Percentiles rank a stretch among this genome's conserved stretches.
Evolutionary conservation across 352 stramenopile species (phyloP).

Genomic region (Pythium rhizo-oryzae): DNA sequence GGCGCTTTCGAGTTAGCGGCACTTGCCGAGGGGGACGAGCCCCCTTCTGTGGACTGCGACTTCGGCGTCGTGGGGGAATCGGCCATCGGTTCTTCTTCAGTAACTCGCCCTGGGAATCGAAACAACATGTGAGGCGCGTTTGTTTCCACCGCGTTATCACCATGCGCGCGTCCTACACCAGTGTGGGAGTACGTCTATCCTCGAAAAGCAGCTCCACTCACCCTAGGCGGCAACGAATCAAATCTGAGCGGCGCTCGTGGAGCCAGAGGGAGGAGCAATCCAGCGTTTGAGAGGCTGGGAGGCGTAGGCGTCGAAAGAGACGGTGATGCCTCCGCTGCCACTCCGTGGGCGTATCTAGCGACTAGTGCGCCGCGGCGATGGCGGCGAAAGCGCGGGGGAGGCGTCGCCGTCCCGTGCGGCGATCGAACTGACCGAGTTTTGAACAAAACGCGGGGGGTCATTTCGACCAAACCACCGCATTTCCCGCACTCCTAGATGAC

Average conservation of each 20-base stretch:
- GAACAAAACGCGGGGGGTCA: slow-evolving; percentile 27
- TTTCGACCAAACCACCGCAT: slow-evolving; percentile 30
- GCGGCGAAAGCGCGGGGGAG: slow-evolving; percentile 7
- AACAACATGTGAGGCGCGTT: neutral
- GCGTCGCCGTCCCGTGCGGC: slow-evolving; percentile 1
- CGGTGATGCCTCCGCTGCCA: neutral
- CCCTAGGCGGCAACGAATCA: neutral
- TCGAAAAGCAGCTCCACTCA: neutral
- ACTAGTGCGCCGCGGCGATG: neutral
- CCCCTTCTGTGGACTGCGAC: neutral
- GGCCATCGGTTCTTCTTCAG: slow-evolving; percentile 9
- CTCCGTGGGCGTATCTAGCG: neutral
- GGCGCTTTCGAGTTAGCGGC: slow-evolving; percentile 46
- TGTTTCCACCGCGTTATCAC: neutral
- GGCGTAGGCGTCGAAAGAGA: too few relatives aligned
- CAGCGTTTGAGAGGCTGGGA: too few relatives aligned
- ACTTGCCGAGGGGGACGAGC: slow-evolving; percentile 36
- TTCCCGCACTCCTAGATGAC: slow-evolving; percentile 8
- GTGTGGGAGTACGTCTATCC: neutral
- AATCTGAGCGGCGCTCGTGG: neutral
- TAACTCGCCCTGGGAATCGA: neutral
- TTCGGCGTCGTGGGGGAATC: slow-evolving; percentile 22
- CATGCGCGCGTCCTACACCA: neutral
- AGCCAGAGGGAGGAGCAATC: too few relatives aligned
- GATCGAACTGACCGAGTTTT: slow-evolving; percentile 21